These are phyloP conservation scores for Sutorius eximius DNA, from an alignment of 1,284 basidiomycete species.

Conservation along the genomic window DNA sequence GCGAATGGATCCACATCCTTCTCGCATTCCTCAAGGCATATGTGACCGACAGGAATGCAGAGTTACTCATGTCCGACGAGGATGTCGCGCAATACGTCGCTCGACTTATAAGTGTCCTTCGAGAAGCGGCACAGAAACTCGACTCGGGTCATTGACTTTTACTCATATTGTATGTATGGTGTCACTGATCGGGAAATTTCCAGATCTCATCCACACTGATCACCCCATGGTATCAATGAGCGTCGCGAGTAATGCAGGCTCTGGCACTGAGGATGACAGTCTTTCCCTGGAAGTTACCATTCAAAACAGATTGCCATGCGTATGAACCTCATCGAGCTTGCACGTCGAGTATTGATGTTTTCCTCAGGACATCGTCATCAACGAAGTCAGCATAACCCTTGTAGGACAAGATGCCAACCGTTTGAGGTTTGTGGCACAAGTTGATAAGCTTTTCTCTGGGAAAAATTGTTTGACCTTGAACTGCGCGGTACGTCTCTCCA, in stretches of 20 bases:
- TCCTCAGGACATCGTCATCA: conserved; percentile 47
- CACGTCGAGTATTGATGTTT: conserved; percentile 11
- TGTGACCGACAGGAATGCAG: conserved; percentile 52
- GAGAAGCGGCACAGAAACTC: conserved; percentile 47
- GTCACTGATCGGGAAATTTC: conserved; percentile 13
- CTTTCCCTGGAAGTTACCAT: conserved; percentile 58
- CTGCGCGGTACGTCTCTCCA: conserved; percentile 59
- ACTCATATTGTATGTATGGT: neutral
- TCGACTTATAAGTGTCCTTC: conserved; percentile 52
- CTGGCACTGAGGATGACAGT: conserved; percentile 63
- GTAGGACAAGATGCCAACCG: conserved; percentile 58
- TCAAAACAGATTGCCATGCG: conserved; percentile 70
- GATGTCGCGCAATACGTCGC: conserved; percentile 55
- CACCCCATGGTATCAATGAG: conserved; percentile 64
- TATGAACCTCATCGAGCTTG: conserved; percentile 33
- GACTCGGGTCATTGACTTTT: conserved; percentile 50
- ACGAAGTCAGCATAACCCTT: conserved; percentile 52
- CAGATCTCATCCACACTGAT: conserved; percentile 66
- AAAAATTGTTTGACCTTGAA: conserved; percentile 55
- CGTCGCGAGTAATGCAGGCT: conserved; percentile 45
- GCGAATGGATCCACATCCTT: conserved; percentile 73
- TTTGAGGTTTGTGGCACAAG: conserved; percentile 46
- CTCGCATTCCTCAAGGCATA: conserved; percentile 70
- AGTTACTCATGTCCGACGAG: conserved; percentile 52
- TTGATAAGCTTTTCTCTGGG: conserved; percentile 50